Base-by-base conservation (phyloP, 2,329 filamentous ascomycete species). In the Hypoxylon sp. region DNA sequence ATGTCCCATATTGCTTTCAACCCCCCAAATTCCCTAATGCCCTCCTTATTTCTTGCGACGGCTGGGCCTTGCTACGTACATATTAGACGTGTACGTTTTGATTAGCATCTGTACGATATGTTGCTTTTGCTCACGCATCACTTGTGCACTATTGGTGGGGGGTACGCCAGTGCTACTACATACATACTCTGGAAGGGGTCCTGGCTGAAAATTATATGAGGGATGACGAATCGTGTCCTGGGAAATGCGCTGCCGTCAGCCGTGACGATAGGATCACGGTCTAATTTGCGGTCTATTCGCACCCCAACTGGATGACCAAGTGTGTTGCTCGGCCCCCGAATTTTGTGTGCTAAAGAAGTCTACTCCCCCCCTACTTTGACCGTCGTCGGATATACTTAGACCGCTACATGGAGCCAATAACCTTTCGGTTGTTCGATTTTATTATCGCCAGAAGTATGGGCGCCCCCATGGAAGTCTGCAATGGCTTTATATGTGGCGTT, bases 121-220 rank as follows among this genome's bases (percentile, higher is more conserved):
- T 46, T 28, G 28, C 21, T 25, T 60, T 30, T 36, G 32, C 49
- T 45, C 50, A 55, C 50, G 28, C 38, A 50, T 61, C 49, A 38
- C 32, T 48, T 59, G 32, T 50, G 28, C 19, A 17, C 38, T 48
- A 32, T 59, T 50, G 46, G n/a, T 50, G 25, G 46, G 25, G 23
- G 46, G 5, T 50, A 30, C 25, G 45, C 13, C 13, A 21, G 21
- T 23, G 21, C 13, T 21, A 30, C 14, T 32, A 19, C 25, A 17
- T 13, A 17, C 6, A 28, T 9, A 30, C 9, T 28, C 25, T 50
- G 6, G 25, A 50, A 43, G 38, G 34, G 38, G 38, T 43, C 38
- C n/a, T 41, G 9, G 38, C 17, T 43, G 28, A 30, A 30, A 30
- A 30, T 19, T 21, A 19, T 43, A 17, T 43, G 38, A 43, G 38